Evolutionary conservation across 2,329 filamentous ascomycete species (phyloP).

Genomic region (Bipolaris cookei): DNA sequence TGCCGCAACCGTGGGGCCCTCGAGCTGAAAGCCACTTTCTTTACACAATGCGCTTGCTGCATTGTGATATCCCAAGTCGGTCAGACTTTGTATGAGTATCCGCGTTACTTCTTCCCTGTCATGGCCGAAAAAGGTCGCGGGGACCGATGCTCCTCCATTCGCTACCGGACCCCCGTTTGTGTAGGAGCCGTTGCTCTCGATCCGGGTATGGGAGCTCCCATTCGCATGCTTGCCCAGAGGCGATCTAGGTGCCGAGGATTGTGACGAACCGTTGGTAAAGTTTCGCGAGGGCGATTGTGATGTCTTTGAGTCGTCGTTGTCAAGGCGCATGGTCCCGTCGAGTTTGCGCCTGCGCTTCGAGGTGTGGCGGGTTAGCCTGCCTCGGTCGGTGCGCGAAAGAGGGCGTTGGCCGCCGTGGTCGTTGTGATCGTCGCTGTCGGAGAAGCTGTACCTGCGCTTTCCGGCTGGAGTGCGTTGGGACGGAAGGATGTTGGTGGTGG

Average conservation of each 20-base stretch:
- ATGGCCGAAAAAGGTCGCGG: conserved; percentile 76
- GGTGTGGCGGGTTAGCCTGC: conserved; percentile 45
- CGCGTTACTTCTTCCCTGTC: conserved; percentile 91
- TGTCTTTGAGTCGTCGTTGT: conserved; percentile 51
- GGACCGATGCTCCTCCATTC: conserved; percentile 37
- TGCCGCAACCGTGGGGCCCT: conserved; percentile 82
- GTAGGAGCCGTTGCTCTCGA: conserved; percentile 54
- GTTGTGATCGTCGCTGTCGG: conserved; percentile 40
- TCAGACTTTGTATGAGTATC: conserved; percentile 87
- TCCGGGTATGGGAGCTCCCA: conserved; percentile 48
- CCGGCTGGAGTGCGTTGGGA: conserved; percentile 21
- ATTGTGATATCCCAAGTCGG: conserved; percentile 82
- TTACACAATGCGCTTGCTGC: conserved; percentile 76
- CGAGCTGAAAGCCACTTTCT: conserved; percentile 87
- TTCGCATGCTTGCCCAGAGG: conserved; percentile 49
- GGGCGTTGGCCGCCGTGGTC: conserved; percentile 23
- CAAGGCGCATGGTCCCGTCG: conserved; percentile 53
- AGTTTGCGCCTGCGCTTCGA: conserved; percentile 53
- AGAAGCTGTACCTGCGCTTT: conserved; percentile 46
- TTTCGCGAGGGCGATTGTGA: conserved; percentile 46
- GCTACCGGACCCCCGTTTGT: conserved; percentile 50
- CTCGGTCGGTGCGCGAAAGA: conserved; percentile 26
- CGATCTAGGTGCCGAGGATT: conserved; percentile 41
- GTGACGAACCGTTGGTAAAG: conserved; percentile 50
- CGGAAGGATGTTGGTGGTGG: conserved; percentile 22